These are phyloP conservation scores for Blumeria hordei DNA, from an alignment of 2,329 filamentous ascomycete genomes.

Conservation along the genomic window DNA sequence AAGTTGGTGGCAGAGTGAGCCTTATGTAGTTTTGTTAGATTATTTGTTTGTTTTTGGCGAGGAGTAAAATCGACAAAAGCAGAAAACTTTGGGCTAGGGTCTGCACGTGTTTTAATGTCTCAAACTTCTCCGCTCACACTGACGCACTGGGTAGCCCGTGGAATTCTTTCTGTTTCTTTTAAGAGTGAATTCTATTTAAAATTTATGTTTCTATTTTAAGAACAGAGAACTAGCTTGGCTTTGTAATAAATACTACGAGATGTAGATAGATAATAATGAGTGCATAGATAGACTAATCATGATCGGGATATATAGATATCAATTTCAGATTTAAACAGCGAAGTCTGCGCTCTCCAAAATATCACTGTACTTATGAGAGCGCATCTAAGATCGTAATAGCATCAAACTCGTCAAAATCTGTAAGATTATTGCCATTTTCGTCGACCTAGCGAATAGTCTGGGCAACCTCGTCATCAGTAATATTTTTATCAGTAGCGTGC, in stretches of 20 bases:
- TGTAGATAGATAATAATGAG: neutral
- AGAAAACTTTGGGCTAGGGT: neutral
- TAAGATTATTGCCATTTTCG: constrained; percentile 18
- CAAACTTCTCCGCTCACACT: neutral
- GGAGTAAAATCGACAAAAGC: neutral
- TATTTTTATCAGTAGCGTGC: constrained; percentile 14
- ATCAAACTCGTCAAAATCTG: constrained; percentile 20
- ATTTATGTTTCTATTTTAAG: neutral
- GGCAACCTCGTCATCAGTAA: constrained; percentile 16
- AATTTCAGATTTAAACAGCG: neutral
- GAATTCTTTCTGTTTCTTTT: neutral
- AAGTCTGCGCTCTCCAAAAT: neutral
- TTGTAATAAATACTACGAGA: neutral
- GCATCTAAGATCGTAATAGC: constrained; percentile 20
- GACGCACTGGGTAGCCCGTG: neutral
- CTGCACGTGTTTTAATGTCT: neutral
- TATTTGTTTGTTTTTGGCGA: neutral
- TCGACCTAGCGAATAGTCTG: constrained; percentile 19
- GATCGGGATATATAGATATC: neutral
- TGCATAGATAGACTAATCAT: neutral
- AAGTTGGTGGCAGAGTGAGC: constrained; percentile 78
- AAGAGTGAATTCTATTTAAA: neutral
- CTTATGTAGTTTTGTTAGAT: constrained; percentile 36
- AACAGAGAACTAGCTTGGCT: neutral
- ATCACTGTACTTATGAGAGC: neutral